Evolutionary conservation across 192 early-diverging fungal genomes (phyloP), one percentile per base, ranked within the genome.

Genomic region (Coemansia sp.): DNA sequence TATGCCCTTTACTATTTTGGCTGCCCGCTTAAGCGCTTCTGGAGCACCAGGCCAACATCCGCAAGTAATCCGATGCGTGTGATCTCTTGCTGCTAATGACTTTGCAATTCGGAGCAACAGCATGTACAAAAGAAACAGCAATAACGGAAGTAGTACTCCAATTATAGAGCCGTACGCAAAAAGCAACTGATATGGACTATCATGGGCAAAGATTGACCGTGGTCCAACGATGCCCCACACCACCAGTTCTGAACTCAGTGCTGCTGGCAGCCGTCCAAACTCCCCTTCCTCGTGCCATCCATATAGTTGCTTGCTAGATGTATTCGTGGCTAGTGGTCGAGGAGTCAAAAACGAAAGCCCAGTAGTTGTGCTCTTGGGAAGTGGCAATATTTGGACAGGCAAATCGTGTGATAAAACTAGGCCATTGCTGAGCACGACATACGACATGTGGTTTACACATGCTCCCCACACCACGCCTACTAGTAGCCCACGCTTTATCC

Each of bases 151-250:
- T 16, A 67, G 11, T 8, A 72, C 15, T 7, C 81, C 81, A 20
- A 72, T 69, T 7, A 78, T 31, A 6, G 76, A 66, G 52, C 81
- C 81, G n/a, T 75, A 72, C 2, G 74, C 65, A 55, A 83, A 83
- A 22, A 83, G 55, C 50, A 78, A 68, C 5, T 73, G 76, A 38
- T 83, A 83, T 1, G 81, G 81, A 22, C 81, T 83, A 52, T 58
- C 46, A 1, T 13, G 31, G 15, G 81, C 58, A 47, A 83, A 78
- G 22, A 83, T 16, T 15, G 81, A 78, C 8, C 61, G 72, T 5
- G 81, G 72, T 1, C 81, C 81, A n/a, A 78, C 81, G 8, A 83
- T 83, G 1, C 81, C 81, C 81, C 81, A 83, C 10, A 83, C 81
- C 2, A 83, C 76, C 0, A 83, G 70, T 62, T 83, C 81, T 0